Conservation (phyloP, 2,329 filamentous ascomycete genomes). For the Botryotinia convoluta region DNA sequence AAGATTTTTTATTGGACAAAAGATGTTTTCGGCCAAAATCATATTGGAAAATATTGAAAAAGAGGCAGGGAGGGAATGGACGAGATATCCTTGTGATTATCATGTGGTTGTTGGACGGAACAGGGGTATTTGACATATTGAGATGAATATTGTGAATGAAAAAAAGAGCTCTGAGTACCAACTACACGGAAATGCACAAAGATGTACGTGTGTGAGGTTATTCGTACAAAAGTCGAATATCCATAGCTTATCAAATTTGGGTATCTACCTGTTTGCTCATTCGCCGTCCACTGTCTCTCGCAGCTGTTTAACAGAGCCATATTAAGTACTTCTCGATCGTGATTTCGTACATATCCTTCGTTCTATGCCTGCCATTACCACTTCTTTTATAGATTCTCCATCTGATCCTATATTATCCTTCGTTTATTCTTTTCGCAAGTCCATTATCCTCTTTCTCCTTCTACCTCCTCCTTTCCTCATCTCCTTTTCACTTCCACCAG, state of each 20-base stretch:
- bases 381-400: background rate
- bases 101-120: background rate
- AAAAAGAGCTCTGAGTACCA: background rate
- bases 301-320: background rate
- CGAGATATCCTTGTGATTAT: background rate
- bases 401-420: rapidly evolving
- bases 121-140: background rate
- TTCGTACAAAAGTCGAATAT: background rate
- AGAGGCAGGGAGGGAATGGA: background rate
- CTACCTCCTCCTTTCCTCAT: background rate
- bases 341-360: background rate
- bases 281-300: background rate
- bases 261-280: background rate
- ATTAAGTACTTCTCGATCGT: conserved; percentile 2
- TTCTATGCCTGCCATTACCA: background rate
- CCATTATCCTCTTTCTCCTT: background rate
- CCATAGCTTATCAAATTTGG: background rate
- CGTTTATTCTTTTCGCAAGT: background rate
- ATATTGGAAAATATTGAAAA: background rate
- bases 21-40: too few species aligned
- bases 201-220: background rate
- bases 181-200: background rate
- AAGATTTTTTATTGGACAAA: background rate
- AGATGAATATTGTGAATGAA: too few species aligned
- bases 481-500: background rate